Evolutionary conservation across 164 flowering plant genomes (phyloP).

Genomic region (Cinnamomum micranthum): DNA sequence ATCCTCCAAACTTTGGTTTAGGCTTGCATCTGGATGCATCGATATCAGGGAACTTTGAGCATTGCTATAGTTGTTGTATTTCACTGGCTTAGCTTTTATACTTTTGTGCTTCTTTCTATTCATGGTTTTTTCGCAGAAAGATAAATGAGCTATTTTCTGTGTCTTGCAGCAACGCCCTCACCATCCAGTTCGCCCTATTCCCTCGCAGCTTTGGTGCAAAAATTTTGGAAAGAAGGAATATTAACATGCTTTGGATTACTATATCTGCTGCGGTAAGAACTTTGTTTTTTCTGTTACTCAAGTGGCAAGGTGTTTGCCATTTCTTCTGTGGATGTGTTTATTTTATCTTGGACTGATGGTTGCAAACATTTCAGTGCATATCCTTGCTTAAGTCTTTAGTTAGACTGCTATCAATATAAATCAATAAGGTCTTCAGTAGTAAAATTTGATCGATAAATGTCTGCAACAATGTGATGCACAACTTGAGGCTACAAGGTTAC

Average conservation of each 20-base stretch:
- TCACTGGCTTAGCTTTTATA: not conserved
- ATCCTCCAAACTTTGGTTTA: not conserved
- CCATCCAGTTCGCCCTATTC: constrained; percentile 78
- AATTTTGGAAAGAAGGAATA: constrained; percentile 85
- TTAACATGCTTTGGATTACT: constrained; percentile 13
- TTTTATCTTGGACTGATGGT: not conserved
- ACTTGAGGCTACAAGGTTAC: not conserved
- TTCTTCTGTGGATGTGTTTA: not conserved
- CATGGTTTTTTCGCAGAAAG: too few relatives aligned
- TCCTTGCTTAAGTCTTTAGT: not conserved
- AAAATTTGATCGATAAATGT: not conserved
- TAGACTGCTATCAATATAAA: not conserved
- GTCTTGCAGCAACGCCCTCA: constrained; percentile 86
- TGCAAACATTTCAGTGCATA: not conserved
- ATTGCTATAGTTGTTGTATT: not conserved
- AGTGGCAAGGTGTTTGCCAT: not conserved
- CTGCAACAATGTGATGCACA: not conserved
- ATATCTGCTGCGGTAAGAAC: not conserved
- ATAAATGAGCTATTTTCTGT: not conserved
- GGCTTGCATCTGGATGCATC: not conserved
- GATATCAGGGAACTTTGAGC: not conserved
- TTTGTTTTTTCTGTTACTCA: not conserved
- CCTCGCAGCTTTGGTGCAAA: constrained; percentile 95
- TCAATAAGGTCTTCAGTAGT: not conserved
- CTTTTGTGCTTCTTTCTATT: not conserved